Evolutionary conservation across 192 early-diverging fungal genomes (phyloP), one percentile per base, ranked within the genome.

Genomic region (Podila minutissima): DNA sequence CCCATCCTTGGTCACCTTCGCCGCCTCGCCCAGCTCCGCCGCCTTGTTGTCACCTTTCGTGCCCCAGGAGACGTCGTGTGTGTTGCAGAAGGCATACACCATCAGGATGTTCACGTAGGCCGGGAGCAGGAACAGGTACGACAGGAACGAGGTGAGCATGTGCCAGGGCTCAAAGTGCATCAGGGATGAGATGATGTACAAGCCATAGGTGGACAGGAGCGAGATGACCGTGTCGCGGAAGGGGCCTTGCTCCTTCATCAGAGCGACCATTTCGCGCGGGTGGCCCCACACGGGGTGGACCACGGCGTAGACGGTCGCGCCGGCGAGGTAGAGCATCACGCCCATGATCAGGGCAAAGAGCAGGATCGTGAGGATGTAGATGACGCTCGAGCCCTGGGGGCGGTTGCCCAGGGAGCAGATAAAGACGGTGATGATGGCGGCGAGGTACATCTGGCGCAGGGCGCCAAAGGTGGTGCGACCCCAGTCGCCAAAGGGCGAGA

Each of bases 31-130:
- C 28, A 94, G 87, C 61, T 88, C 89, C 41, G 57, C 67, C 24
- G 70, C 59, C 20, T 69, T 64, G 60, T 94, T 94, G 86, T 94
- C 93, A 67, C 95, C 93, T 84, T 96, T 96, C 22, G 95, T 96
- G 41, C 95, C 95, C 95, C 95, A 97, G 1, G 93, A 92, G 63
- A 97, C 94, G 70, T 96, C 95, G 86, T 96, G 95, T 1, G 94
- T 91, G 89, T 97, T 97, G 73, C 93, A 94, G 85, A 95, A 96
- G 2, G 95, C 93, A 57, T 96, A 96, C 24, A 96, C 92, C 89
- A 90, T 94, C 33, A 97, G 83, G 78, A 97, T 96, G 84, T 96
- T 97, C 63, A 93, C 87, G 59, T 92, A 97, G 37, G 91, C 91
- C 33, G 95, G 95, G 73, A 95, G 83, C 71, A 95, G 87, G 64